Base-by-base conservation (phyloP, 768 basidiomycete species). In the Rubroboletus pulcherrimus region DNA sequence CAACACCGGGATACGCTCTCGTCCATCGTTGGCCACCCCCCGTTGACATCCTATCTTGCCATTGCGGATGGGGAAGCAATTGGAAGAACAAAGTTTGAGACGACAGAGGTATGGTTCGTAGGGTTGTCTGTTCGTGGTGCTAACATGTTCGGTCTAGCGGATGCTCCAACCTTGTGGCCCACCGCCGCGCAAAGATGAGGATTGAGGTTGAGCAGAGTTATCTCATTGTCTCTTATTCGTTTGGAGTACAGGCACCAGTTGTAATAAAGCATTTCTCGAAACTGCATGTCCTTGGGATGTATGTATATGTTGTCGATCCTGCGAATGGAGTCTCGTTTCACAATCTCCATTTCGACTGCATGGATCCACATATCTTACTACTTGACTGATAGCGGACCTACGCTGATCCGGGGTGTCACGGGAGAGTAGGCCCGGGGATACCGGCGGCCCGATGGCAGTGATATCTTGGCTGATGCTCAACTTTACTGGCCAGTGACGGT, bases 81-180 rank as follows among this genome's bases (percentile, higher is more conserved):
- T 52, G 97, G 91, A 9, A 77, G 97, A 41, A 77, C 86, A 3
- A 93, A 84, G 67, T 98, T 97, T 67, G 96, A 99, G 75, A 88
- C 97, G 87, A 86, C 91, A 0, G 95, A 98, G 88, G 96, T 95
- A 55, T 19, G 69, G 38, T 12, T 50, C 21, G 21, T 33, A 6
- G 19, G 14, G 5, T 7, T 11, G 17, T 37, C 21, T 33, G 48
- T 52, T 31, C 35, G 4, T 21, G 74, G 74, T 30, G 66, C 73
- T 64, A 10, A 67, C 54, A 21, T 30, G 19, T 6, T 44, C 37
- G 34, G 29, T 56, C 38, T 53, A 96, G 93, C 82, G 88, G 52
- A 95, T 95, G 93, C 80, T 97, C 17, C 93, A 95, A 68, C 94
- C 94, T 17, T 96, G 93, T 66, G 94, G 93, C 0, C 92, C 91